Base-by-base conservation (phyloP, 495 filamentous ascomycete species). In the Lasiosphaeris hirsuta region DNA sequence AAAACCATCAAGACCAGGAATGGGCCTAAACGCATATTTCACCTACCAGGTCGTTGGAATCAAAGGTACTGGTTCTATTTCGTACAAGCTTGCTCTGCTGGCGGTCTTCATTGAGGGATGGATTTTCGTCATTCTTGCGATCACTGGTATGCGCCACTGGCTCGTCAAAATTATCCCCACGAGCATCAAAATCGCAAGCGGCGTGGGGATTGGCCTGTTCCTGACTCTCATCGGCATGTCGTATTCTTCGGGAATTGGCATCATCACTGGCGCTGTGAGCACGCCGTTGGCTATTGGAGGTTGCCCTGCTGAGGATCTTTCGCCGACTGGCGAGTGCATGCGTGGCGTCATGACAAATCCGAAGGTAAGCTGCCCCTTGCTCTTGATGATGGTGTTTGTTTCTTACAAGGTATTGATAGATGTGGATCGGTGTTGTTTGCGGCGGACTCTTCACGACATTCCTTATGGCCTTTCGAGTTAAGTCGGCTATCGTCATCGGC, bases 141-240 rank as follows among this genome's bases (percentile, higher is more conserved):
- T 92, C 7, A 78, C 89, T 18, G 89, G 90, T 13, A 84, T 92
- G 78, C 86, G 90, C 10, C 89, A 94, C 64, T 94, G 90, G 90
- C 76, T 94, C 10, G 89, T 89, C 19, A 86, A 85, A 59, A 84
- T 89, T 44, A 86, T 94, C 18, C 90, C 90, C 1, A 75, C 78
- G 50, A 90, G 85, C 34, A 89, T 94, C 65, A 94, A 92, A 66
- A 83, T 88, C 17, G 88, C 89, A 13, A 90, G 87, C 42, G 89
- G 88, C 42, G 86, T 86, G 0, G 89, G 89, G 2, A 94, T 92
- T 43, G 90, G 89, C 9, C 65, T 92, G 17, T 91, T 90, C 63
- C 78, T 94, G 36, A 89, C 88, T 0, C 72, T 89, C 61, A 92
- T 90, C 58, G 89, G 90, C 10, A 73, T 94, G 64, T 86, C 85